Base-by-base conservation (phyloP, 2,329 filamentous ascomycete species). In the Juglanconis sp. region DNA sequence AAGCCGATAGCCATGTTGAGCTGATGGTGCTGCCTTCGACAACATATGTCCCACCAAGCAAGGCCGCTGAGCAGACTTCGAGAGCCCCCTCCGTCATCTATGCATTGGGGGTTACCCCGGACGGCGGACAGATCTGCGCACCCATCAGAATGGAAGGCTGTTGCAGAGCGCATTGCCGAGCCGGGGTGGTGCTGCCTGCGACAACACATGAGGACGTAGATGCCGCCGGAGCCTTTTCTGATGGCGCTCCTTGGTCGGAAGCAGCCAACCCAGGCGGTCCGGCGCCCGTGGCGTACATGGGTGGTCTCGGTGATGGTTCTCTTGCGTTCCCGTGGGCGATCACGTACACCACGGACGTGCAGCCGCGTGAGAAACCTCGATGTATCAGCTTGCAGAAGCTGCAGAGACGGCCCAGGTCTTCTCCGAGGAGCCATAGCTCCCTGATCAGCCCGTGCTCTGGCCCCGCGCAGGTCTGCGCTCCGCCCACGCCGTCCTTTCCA, bases 281-380 rank as follows among this genome's bases (percentile, higher is more conserved):
- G n/a, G 47, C 47, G 10, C 55, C 55, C 8, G 10, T 57, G 24
- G 13, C 55, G 15, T 57, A 51, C 15, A 57, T 57, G 55, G 55
- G 55, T n/a, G 31, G 5, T 8, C 30, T 53, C 10, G 34, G 17
- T 5, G 30, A 11, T 7, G n/a, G 24, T 24, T 24, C 24, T 24
- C 24, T 24, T 24, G 24, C 24, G 24, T 24, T 47, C n/a, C 13
- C 44, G 13, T 9, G n/a, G 17, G 17, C 44, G 9, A 9, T 24
- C 9, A 47, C 44, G n/a, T 47, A 47, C 17, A 7, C 5, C 5
- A 9, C 44, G 5, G n/a, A 30, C 15, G n/a, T 5, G 13, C 5
- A 9, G 5, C 44, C 1, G 8, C 4, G 9, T 17, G n/a, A 47
- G n/a, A 5, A 6, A 24, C 2, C 24, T 24, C 24, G 24, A 24